Conservation (phyloP, 108 stramenopile species). For the Fistulifera solaris region DNA sequence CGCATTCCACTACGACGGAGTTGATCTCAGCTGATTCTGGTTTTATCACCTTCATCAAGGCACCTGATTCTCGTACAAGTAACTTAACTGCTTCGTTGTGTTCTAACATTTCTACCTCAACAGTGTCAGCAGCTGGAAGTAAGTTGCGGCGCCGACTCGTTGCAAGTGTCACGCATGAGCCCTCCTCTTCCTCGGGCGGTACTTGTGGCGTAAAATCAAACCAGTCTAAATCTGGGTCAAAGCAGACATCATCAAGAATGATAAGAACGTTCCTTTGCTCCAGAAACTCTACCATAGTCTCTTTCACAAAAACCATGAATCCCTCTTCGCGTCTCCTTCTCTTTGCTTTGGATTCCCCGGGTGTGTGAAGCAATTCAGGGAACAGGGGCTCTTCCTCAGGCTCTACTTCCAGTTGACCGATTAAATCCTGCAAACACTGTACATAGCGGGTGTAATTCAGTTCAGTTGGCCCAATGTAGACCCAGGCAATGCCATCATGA, state of each 20-base stretch:
- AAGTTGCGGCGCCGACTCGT: conserved; percentile 38
- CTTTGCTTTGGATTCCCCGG: conserved; percentile 38
- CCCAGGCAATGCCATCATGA: conserved; percentile 56
- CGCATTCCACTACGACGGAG: conserved; percentile 48
- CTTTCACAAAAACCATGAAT: conserved; percentile 62
- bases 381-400: conserved; percentile 31
- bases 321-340: conserved; percentile 45
- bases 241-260: conserved; percentile 58
- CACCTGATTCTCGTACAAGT: conserved; percentile 53
- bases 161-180: conserved; percentile 43
- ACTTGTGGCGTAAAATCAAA: conserved; percentile 51
- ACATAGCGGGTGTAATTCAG: conserved; percentile 43
- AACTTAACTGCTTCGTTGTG: conserved; percentile 49
- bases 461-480: conserved; percentile 40
- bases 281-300: conserved; percentile 53
- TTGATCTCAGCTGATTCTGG: conserved; percentile 28
- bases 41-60: conserved; percentile 20
- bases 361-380: conserved; percentile 44
- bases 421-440: conserved; percentile 37
- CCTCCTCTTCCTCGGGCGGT: conserved; percentile 20
- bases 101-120: conserved; percentile 57
- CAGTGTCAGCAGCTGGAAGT: conserved; percentile 37
- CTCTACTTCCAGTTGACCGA: conserved; percentile 36
- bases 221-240: conserved; percentile 64
- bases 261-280: conserved; percentile 41